phyloP scores from a whole-genome alignment of 805 yeast genomes.

The Candida germanica region DNA sequence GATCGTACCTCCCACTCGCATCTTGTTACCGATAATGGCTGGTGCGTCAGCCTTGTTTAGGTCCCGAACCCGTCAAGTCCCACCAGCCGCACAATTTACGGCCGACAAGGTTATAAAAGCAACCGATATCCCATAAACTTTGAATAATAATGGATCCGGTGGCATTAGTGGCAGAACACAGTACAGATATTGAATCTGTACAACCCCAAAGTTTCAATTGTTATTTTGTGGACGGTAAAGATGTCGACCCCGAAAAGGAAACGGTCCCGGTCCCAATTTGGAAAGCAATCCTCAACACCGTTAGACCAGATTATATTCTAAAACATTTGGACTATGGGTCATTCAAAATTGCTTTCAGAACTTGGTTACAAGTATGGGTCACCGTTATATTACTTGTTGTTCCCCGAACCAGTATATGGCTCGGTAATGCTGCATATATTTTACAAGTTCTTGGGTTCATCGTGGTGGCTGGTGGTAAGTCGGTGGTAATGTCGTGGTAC shows the following conservation, averaged over 20 bases:
- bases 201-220: neutral
- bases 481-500: slow-evolving; percentile 18
- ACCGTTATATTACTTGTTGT: slow-evolving; percentile 22
- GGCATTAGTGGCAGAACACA: neutral
- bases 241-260: neutral
- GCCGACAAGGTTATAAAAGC: too few species aligned
- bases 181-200: neutral
- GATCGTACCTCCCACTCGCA: too few species aligned
- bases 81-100: neutral
- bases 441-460: slow-evolving; percentile 27
- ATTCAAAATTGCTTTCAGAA: slow-evolving; percentile 21
- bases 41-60: too few species aligned
- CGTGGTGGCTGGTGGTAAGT: slow-evolving; percentile 24
- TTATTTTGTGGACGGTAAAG: neutral
- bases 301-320: slow-evolving; percentile 22
- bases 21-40: too few species aligned
- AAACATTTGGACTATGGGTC: slow-evolving; percentile 26
- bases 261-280: slow-evolving; percentile 1
- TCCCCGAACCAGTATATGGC: slow-evolving; percentile 23
- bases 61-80: too few species aligned
- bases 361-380: slow-evolving; percentile 28
- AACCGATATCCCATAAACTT: too few species aligned
- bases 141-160: neutral
- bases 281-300: neutral
- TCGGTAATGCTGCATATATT: slow-evolving; percentile 28